Percentiles rank a stretch among this genome's conserved stretches.
Evolutionary conservation across 257 asterid genomes (phyloP).

Genomic region (Echium plantagineum): DNA sequence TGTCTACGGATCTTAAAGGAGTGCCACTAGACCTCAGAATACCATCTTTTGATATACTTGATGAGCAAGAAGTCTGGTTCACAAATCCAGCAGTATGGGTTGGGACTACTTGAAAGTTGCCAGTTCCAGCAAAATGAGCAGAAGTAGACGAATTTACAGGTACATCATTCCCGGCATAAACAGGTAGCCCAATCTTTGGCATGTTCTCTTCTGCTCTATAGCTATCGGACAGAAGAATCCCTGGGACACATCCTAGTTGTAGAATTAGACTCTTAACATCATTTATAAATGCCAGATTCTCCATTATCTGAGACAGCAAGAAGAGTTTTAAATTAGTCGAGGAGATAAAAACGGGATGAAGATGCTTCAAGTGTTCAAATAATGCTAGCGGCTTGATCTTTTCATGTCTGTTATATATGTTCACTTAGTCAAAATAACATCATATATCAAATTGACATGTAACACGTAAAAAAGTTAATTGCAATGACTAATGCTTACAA

Average conservation of each 20-base stretch:
- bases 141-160: slow-evolving; percentile 19
- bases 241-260: slow-evolving; percentile 64
- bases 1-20: slow-evolving; percentile 21
- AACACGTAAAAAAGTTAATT: not conserved
- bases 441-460: too few species aligned
- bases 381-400: not conserved
- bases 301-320: slow-evolving; percentile 48
- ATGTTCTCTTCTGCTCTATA: slow-evolving; percentile 28
- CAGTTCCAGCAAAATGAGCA: slow-evolving; percentile 19
- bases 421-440: not conserved
- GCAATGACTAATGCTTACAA: not conserved
- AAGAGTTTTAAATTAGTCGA: not conserved
- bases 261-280: slow-evolving; percentile 45
- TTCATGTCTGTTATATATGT: not conserved
- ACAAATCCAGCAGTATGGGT: slow-evolving; percentile 12
- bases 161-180: slow-evolving; percentile 20
- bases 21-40: slow-evolving; percentile 16
- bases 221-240: slow-evolving; percentile 37
- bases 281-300: slow-evolving; percentile 49
- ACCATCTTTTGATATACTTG: slow-evolving; percentile 19
- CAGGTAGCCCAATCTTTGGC: slow-evolving; percentile 31
- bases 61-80: slow-evolving; percentile 24
- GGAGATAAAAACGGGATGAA: not conserved
- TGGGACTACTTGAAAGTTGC: slow-evolving; percentile 19
- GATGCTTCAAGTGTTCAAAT: not conserved